A percentile compares a stretch with the other conserved stretches of the same genome.
phyloP scores from a whole-genome alignment of 306 rosid genomes.

The Vicia villosa region DNA sequence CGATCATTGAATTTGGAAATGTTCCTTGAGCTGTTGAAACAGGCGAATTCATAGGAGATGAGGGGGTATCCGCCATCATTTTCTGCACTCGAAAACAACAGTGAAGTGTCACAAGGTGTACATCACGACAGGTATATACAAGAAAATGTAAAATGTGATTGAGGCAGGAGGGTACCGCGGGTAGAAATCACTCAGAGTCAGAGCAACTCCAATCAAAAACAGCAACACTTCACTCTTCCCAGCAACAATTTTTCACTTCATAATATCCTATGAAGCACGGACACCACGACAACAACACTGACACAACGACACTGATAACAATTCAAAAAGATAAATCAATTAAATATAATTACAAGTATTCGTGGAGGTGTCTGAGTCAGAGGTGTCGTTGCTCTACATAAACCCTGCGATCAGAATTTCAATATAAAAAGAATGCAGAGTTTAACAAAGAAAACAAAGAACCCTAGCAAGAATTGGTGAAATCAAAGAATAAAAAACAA shows the following conservation, averaged over 20 bases:
- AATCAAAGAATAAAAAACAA: conserved; percentile 6
- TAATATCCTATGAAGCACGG: too few species aligned
- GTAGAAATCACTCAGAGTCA: conserved; percentile 28
- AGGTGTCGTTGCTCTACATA: too few species aligned
- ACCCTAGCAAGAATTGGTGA: conserved; percentile 6
- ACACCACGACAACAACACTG: too few species aligned
- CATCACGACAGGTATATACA: too few species aligned
- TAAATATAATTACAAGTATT: too few species aligned
- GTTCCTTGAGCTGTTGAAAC: conserved; percentile 58
- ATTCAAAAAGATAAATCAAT: too few species aligned
- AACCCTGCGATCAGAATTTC: conserved; percentile 14
- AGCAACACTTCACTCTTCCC: conserved; percentile 28
- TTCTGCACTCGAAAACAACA: conserved; percentile 41
- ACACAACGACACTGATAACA: too few species aligned
- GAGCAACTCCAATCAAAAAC: conserved; percentile 10
- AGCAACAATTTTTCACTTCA: conserved; percentile 35
- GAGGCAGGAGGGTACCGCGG: conserved; percentile 28
- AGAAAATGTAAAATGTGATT: conserved; percentile 15
- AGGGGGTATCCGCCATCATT: conserved; percentile 38
- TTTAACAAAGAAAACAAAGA: conserved; percentile 7
- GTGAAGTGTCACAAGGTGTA: conserved; percentile 34
- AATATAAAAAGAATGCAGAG: conserved; percentile 9
- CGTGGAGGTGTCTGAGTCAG: too few species aligned
- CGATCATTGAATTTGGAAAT: too few species aligned
- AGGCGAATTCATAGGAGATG: conserved; percentile 53